These are phyloP conservation scores for Keithomyces neogunnii DNA, from an alignment of 2,329 filamentous ascomycete genomes.

Conservation along the genomic window DNA sequence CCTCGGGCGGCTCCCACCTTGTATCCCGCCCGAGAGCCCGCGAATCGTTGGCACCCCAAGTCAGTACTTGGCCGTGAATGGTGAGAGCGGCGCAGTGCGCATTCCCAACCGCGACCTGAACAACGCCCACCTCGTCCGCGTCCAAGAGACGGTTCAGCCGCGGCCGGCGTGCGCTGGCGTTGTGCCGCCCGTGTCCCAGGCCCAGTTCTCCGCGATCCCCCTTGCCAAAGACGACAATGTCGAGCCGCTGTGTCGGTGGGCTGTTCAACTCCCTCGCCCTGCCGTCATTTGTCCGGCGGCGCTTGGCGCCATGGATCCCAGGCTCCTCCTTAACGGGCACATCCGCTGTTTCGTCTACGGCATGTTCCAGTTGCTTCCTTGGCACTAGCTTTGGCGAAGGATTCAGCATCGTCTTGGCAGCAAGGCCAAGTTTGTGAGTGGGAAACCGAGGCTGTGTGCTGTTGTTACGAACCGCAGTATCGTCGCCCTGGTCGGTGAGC, in stretches of 20 bases:
- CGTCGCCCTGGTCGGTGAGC: too few relatives aligned
- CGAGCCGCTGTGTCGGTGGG: constrained; percentile 4
- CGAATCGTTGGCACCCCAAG: constrained; percentile 61
- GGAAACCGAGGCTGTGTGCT: too few relatives aligned
- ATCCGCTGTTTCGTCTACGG: not conserved
- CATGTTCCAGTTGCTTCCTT: not conserved
- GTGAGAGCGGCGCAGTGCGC: constrained; percentile 58
- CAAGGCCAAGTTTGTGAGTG: too few relatives aligned
- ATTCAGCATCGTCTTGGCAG: not conserved
- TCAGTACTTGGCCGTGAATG: constrained; percentile 52
- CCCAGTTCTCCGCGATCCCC: constrained; percentile 11
- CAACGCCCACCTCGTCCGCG: constrained; percentile 38
- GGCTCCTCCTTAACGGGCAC: not conserved
- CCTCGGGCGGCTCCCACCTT: constrained; percentile 33
- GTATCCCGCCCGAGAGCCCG: constrained; percentile 53
- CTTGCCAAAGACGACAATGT: constrained; percentile 9
- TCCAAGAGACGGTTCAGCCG: constrained; percentile 45
- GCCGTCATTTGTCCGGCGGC: not conserved
- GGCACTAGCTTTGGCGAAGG: not conserved
- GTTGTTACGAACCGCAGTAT: too few relatives aligned
- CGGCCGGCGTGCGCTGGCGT: constrained; percentile 4
- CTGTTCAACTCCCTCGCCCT: not conserved
- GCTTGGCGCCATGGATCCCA: not conserved
- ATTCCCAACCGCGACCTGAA: constrained; percentile 52
- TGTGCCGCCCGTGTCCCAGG: constrained; percentile 4